Evolutionary conservation across 768 basidiomycete genomes (phyloP).

Genomic region (Lactarius akahatsu): DNA sequence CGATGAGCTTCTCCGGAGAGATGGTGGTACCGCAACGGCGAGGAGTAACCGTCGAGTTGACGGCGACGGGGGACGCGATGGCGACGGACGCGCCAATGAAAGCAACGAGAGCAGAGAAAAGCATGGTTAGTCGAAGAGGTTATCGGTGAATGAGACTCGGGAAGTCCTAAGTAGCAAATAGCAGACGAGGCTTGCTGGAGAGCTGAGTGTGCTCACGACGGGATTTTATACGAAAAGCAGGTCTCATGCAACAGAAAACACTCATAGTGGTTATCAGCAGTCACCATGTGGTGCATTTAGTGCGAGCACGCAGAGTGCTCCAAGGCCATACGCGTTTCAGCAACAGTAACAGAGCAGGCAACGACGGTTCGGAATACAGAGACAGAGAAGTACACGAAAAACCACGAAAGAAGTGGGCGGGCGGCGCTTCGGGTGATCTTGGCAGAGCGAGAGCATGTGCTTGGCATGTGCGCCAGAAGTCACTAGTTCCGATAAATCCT

Average conservation of each 20-base stretch:
- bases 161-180: not conserved
- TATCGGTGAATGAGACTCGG: not conserved
- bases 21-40: constrained; percentile 27
- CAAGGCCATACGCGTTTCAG: not conserved
- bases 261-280: not conserved
- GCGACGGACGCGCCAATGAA: constrained; percentile 35
- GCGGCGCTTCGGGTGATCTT: no score
- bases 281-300: not conserved
- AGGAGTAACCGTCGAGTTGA: constrained; percentile 28
- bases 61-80: constrained; percentile 33
- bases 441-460: not conserved
- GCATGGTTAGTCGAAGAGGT: not conserved
- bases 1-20: constrained; percentile 38
- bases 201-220: not conserved
- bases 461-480: not conserved
- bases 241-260: not conserved
- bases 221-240: not conserved
- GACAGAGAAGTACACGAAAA: not conserved
- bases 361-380: not conserved
- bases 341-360: not conserved
- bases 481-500: not conserved
- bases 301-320: not conserved
- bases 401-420: not conserved
- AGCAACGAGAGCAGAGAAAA: constrained; percentile 33
- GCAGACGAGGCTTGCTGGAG: constrained; percentile 5